phyloP scores from a whole-genome alignment of 805 yeast genomes.

The Kluyveromyces siamensis region DNA sequence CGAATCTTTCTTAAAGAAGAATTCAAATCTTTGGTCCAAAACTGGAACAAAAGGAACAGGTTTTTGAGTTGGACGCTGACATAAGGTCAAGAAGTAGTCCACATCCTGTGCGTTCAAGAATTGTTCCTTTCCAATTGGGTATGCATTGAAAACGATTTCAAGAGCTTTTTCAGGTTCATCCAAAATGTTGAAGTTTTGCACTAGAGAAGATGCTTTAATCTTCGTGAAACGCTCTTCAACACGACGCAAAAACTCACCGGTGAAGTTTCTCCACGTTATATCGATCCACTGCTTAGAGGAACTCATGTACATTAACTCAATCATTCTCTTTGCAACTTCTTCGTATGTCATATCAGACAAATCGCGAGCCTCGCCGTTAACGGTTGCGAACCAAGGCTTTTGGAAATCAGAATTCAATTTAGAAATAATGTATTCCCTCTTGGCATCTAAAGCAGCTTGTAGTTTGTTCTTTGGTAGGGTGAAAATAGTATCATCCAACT shows the following conservation, averaged over 20 bases:
- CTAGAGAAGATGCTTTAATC: slow-evolving; percentile 48
- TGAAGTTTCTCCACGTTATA: slow-evolving; percentile 70
- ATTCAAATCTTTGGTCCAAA: slow-evolving; percentile 87
- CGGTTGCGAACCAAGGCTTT: slow-evolving; percentile 93
- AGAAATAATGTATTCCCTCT: slow-evolving; percentile 77
- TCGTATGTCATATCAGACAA: slow-evolving; percentile 91
- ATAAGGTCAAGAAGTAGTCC: slow-evolving; percentile 80
- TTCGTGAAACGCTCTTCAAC: slow-evolving; percentile 91
- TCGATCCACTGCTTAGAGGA: slow-evolving; percentile 84
- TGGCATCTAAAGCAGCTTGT: slow-evolving; percentile 68
- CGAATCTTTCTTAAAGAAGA: slow-evolving; percentile 96
- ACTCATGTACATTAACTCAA: slow-evolving; percentile 80
- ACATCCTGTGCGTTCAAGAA: slow-evolving; percentile 90
- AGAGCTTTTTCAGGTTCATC: slow-evolving; percentile 56
- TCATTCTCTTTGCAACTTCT: slow-evolving; percentile 79
- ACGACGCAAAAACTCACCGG: slow-evolving; percentile 82
- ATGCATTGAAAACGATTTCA: slow-evolving; percentile 52
- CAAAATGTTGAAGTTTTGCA: slow-evolving; percentile 66
- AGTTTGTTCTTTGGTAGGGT: slow-evolving; percentile 82
- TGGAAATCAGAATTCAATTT: slow-evolving; percentile 91
- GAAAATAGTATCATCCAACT: slow-evolving; percentile 90
- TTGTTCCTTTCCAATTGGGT: slow-evolving; percentile 70
- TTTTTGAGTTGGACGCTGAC: slow-evolving; percentile 79
- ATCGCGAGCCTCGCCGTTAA: slow-evolving; percentile 70
- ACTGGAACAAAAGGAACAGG: slow-evolving; percentile 98